phyloP scores from a whole-genome alignment of 208 protist species.

The Trypanosoma cruzi region DNA sequence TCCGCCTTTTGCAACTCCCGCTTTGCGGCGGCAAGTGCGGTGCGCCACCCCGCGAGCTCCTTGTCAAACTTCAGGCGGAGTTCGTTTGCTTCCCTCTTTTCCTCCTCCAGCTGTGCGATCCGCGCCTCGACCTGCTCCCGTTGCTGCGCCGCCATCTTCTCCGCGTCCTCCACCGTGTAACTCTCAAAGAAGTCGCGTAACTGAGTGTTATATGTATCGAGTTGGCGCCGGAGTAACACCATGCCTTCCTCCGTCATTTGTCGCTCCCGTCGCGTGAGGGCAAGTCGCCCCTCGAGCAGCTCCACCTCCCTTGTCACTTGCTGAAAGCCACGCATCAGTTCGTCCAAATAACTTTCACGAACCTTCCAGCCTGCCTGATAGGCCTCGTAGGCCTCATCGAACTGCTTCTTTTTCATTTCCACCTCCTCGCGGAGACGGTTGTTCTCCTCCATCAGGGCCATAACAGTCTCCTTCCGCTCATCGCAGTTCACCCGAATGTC shows the following conservation, averaged over 20 bases:
- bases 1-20: constrained; percentile 58
- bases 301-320: constrained; percentile 47
- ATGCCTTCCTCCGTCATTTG: constrained; percentile 37
- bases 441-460: constrained; percentile 51
- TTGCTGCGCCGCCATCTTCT: constrained; percentile 49
- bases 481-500: constrained; percentile 49
- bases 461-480: constrained; percentile 40
- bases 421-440: constrained; percentile 45
- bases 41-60: constrained; percentile 60
- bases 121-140: constrained; percentile 43
- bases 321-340: constrained; percentile 51
- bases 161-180: constrained; percentile 63
- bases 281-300: constrained; percentile 47
- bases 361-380: constrained; percentile 39
- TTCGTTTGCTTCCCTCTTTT: constrained; percentile 69
- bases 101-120: constrained; percentile 43
- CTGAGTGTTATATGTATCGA: constrained; percentile 63
- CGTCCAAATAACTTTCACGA: constrained; percentile 42
- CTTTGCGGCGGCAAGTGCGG: constrained; percentile 51
- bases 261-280: constrained; percentile 55
- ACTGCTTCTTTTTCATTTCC: constrained; percentile 46
- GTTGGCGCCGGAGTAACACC: constrained; percentile 52
- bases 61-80: constrained; percentile 67
- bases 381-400: constrained; percentile 55
- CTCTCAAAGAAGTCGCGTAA: constrained; percentile 49